Conservation (phyloP, 1,139 yeast genomes). For the Hemisphaericaspora lyxosophila region DNA sequence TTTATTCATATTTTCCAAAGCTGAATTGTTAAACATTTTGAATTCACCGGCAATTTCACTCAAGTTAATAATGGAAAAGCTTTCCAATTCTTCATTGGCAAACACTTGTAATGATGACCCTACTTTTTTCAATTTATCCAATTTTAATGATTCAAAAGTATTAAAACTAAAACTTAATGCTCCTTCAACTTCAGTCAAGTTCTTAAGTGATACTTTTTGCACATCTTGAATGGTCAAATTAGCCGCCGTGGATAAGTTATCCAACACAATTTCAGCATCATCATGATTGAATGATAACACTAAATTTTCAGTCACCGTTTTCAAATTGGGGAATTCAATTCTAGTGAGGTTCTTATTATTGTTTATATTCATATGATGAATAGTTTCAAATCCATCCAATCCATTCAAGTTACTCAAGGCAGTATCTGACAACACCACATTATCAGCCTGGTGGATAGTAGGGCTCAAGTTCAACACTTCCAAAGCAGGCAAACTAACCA, state of each 20-base stretch:
- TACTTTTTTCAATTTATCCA: conserved; percentile 31
- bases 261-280: conserved; percentile 38
- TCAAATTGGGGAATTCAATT: conserved; percentile 37
- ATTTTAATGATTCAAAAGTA: conserved; percentile 32
- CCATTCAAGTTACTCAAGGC: conserved; percentile 41
- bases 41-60: conserved; percentile 45
- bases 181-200: conserved; percentile 44
- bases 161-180: conserved; percentile 43
- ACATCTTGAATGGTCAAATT: conserved; percentile 49
- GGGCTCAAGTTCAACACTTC: conserved; percentile 38
- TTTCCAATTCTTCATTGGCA: conserved; percentile 43
- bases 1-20: conserved; percentile 32
- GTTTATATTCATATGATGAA: conserved; percentile 41
- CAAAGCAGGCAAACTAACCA: conserved; percentile 46
- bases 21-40: conserved; percentile 43
- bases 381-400: conserved; percentile 33
- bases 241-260: conserved; percentile 42
- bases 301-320: conserved; percentile 36
- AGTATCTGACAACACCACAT: conserved; percentile 43
- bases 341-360: conserved; percentile 45
- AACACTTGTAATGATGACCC: conserved; percentile 45
- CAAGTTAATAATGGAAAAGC: conserved; percentile 30
- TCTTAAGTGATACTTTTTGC: conserved; percentile 27
- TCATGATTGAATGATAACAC: conserved; percentile 47
- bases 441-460: conserved; percentile 36